Base-by-base conservation (phyloP, 371 early-diverging fungal species). In the Apophysomyces variabilis region DNA sequence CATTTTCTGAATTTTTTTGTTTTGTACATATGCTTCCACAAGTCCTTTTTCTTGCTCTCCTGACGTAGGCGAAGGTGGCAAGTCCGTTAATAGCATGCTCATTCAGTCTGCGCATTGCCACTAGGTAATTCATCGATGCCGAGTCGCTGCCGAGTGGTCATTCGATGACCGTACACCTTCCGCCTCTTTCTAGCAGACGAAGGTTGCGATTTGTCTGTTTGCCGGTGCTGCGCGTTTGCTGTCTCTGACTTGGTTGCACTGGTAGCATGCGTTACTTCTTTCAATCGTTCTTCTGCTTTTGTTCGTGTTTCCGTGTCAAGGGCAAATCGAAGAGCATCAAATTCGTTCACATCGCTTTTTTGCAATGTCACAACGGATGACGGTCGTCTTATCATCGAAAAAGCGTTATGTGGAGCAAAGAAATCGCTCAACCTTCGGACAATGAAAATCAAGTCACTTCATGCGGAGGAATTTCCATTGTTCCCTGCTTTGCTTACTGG, bases 301-400 rank as follows among this genome's bases (percentile, higher is more conserved):
- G 43, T 58, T 39, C 47, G 26, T 8, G 63, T 61, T 44, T 64
- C 60, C 59, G 62, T 57, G 43, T 66, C 59, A 9, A 45, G 35
- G 8, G 35, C 35, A 8, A 32, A 14, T 32, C 45, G 62, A 3
- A 68, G 36, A 21, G 44, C 59, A 36, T 68, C 64, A 14, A 68
- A 61, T 47, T 61, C 59, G 38, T 58, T 64, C 4, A 68, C 63
- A 54, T 68, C 68, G 46, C 46, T 47, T 11, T 44, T 58, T n/a
- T 41, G 38, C 18, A 68, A 38, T 37, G 68, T 63, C 21, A 68
- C 62, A 12, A 41, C 58, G 8, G 68, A 63, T 11, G 68, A 45
- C 21, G 58, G 60, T 56, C 58, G 58, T 11, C 62, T 63, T 44
- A 68, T 63, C 68, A 68, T 68, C 7, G 7, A 41, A 13, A 5